These are phyloP conservation scores for Haplosporangium gracile DNA, from an alignment of 192 early-diverging fungal genomes.

Conservation along the genomic window DNA sequence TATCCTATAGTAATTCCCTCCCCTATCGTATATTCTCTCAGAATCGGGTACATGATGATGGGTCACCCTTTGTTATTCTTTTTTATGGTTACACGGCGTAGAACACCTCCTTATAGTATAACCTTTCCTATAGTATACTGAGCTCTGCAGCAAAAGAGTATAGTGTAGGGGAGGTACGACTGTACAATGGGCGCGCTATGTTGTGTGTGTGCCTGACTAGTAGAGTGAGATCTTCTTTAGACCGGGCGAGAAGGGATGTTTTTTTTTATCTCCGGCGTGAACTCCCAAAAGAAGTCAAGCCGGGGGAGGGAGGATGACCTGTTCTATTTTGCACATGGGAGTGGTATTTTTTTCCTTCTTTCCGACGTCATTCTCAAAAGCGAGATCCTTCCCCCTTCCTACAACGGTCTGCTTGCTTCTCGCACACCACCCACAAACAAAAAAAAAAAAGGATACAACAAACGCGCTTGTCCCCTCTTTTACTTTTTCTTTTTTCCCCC, in stretches of 20 bases:
- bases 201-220: background rate
- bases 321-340: background rate
- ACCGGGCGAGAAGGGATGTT: background rate
- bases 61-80: too few relatives aligned
- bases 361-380: background rate
- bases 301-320: background rate
- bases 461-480: background rate
- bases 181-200: background rate
- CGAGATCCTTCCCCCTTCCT: background rate
- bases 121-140: too few relatives aligned
- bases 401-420: background rate
- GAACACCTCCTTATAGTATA: too few relatives aligned
- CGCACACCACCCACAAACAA: background rate
- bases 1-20: too few relatives aligned
- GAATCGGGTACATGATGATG: too few relatives aligned
- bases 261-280: background rate
- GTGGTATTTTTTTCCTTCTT: background rate
- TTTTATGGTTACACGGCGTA: too few relatives aligned
- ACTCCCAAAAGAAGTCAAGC: background rate
- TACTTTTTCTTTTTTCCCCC: background rate
- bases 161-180: too few relatives aligned
- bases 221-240: background rate
- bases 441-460: background rate
- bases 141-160: too few relatives aligned
- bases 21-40: too few relatives aligned